Percentiles rank a stretch among this genome's conserved stretches.
These are phyloP conservation scores for Coniella lustricola DNA, from an alignment of 2,329 filamentous ascomycete species.

Conservation along the genomic window DNA sequence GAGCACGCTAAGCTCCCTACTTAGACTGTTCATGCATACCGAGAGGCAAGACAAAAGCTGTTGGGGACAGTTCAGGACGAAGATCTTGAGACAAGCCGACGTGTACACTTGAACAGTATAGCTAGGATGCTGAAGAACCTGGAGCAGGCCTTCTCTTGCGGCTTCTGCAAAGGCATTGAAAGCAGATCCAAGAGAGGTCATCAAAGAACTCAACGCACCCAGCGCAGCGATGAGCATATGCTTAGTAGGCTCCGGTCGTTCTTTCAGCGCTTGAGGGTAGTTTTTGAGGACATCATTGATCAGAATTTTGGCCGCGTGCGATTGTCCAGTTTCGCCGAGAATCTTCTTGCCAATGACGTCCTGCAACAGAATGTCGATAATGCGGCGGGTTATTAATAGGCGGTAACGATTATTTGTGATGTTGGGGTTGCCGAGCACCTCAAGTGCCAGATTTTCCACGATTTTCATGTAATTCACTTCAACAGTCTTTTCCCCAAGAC, in stretches of 20 bases:
- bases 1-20: constrained; percentile 74
- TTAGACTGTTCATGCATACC: constrained; percentile 93
- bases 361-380: constrained; percentile 76
- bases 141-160: constrained; percentile 79
- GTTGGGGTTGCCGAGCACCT: constrained; percentile 68
- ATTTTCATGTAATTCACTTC: constrained; percentile 78
- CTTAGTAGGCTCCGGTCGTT: constrained; percentile 83
- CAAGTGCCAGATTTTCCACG: constrained; percentile 70
- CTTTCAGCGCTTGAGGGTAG: constrained; percentile 82
- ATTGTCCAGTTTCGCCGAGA: constrained; percentile 81
- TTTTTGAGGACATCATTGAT: constrained; percentile 90
- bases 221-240: constrained; percentile 73
- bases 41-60: constrained; percentile 87
- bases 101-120: constrained; percentile 93
- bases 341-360: constrained; percentile 75
- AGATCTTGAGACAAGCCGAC: constrained; percentile 76
- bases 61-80: constrained; percentile 85
- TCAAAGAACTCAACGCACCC: constrained; percentile 70
- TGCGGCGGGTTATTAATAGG: constrained; percentile 74
- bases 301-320: constrained; percentile 71
- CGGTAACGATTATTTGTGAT: constrained; percentile 83
- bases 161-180: constrained; percentile 70
- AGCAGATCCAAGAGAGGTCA: constrained; percentile 74
- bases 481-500: constrained; percentile 73
- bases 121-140: constrained; percentile 88